Evolutionary conservation across 2,329 filamentous ascomycete genomes (phyloP).

Genomic region (Talaromyces sp.): DNA sequence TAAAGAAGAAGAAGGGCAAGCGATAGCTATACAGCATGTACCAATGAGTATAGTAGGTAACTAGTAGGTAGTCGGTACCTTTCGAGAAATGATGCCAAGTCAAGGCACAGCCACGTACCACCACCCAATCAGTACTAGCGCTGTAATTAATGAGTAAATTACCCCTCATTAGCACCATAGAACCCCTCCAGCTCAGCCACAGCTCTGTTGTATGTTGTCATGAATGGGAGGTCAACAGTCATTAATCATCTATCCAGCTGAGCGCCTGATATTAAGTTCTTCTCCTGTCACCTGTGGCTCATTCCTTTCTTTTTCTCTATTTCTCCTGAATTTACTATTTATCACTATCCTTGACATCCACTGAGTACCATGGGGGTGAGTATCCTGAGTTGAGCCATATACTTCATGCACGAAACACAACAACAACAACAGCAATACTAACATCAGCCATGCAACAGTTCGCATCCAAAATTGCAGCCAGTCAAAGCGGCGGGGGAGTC

Average conservation of each 20-base stretch:
- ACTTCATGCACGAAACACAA: not conserved
- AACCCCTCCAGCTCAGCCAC: slow-evolving; percentile 3
- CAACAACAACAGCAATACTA: not conserved
- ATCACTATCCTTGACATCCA: not conserved
- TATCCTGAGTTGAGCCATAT: not conserved
- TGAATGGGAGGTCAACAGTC: not conserved
- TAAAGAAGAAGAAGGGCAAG: slow-evolving; percentile 56
- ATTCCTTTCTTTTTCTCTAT: not conserved
- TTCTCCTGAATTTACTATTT: not conserved
- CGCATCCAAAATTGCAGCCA: slow-evolving; percentile 42
- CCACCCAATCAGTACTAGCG: not conserved
- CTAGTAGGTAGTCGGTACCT: not conserved
- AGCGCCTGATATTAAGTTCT: not conserved
- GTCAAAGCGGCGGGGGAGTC: slow-evolving; percentile 32
- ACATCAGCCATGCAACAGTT: slow-evolving; percentile 28
- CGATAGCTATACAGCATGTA: slow-evolving; percentile 29
- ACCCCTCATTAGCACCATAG: not conserved
- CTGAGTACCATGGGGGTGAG: slow-evolving; percentile 4
- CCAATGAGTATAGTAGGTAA: not conserved
- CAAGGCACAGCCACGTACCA: slow-evolving; percentile 5
- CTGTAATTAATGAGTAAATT: not conserved
- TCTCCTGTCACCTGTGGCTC: not conserved
- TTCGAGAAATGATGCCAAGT: not conserved
- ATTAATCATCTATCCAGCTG: not conserved
- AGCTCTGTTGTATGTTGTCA: not conserved